Conservation (phyloP, 73 alveolate species). For the Paramecium pentaurelia region DNA sequence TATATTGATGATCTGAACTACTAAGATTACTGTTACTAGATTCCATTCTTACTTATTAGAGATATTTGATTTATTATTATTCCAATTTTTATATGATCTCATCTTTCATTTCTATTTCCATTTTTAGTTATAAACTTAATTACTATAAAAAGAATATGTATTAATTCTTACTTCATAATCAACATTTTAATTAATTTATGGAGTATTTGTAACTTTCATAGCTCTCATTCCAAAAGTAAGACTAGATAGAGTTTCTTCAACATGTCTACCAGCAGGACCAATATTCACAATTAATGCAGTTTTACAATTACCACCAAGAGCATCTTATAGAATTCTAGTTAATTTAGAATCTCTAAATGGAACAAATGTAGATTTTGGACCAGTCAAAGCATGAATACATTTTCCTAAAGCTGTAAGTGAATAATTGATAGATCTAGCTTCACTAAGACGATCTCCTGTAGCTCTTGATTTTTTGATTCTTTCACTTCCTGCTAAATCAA, state of each 20-base stretch:
- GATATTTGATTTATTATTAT: not conserved
- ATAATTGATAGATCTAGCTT: conserved; percentile 78
- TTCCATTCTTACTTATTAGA: not conserved
- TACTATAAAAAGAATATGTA: not conserved
- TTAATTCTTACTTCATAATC: conserved; percentile 67
- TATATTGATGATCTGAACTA: no score
- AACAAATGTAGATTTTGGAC: conserved; percentile 64
- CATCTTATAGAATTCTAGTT: conserved; percentile 86
- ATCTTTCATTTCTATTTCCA: conserved; percentile 81
- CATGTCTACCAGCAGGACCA: conserved; percentile 91
- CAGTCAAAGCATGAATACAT: conserved; percentile 84
- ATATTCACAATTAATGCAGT: conserved; percentile 92
- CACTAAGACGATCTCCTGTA: conserved; percentile 88
- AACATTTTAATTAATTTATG: conserved; percentile 75
- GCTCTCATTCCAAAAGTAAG: conserved; percentile 92
- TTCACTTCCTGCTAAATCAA: conserved; percentile 99
- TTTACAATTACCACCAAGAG: conserved; percentile 95
- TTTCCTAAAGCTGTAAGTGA: conserved; percentile 86
- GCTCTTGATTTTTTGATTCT: conserved; percentile 85
- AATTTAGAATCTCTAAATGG: conserved; percentile 89
- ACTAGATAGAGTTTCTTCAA: conserved; percentile 88
- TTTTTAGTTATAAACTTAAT: conserved; percentile 63
- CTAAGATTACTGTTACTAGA: no score
- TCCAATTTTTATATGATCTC: conserved; percentile 56
- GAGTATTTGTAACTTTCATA: conserved; percentile 90